phyloP scores from a whole-genome alignment of 345 rosid genomes.

The Stellera chamaejasme region DNA sequence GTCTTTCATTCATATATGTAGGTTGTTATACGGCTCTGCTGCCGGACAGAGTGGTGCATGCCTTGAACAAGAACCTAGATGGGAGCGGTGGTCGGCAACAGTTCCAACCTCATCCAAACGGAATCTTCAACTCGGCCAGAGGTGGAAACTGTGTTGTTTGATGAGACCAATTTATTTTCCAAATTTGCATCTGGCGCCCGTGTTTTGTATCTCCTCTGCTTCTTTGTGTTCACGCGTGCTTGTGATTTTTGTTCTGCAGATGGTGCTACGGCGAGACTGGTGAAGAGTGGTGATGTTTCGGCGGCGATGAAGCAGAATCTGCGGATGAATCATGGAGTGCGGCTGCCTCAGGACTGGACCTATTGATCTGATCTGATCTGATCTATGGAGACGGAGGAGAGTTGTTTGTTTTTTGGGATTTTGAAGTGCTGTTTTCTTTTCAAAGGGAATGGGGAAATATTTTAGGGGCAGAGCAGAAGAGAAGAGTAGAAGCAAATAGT shows the following conservation, averaged over 20 bases:
- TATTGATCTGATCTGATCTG: constrained; percentile 16
- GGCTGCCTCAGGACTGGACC: constrained; percentile 62
- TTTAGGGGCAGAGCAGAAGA: neutral
- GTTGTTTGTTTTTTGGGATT: neutral
- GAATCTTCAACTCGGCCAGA: constrained; percentile 7
- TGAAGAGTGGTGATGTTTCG: constrained; percentile 5
- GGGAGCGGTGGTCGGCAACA: constrained; percentile 22
- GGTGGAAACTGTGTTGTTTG: constrained; percentile 1
- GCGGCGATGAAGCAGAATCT: constrained; percentile 17
- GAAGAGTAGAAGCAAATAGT: neutral
- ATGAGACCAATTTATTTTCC: neutral
- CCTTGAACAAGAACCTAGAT: constrained; percentile 43
- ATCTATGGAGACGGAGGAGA: neutral
- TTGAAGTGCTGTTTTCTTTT: neutral
- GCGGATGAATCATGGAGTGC: constrained; percentile 22
- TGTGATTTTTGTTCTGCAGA: constrained; percentile 6
- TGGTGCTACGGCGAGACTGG: constrained; percentile 12
- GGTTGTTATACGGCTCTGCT: constrained; percentile 48
- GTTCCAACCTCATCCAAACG: constrained; percentile 23
- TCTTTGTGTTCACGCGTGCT: neutral
- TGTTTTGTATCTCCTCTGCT: too few species aligned
- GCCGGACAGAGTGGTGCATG: constrained; percentile 68
- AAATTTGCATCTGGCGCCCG: too few species aligned
- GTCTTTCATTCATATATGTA: neutral
- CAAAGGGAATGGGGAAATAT: neutral